Conservation (phyloP, 129 eudicot genomes). For the Flaveria linearis region DNA sequence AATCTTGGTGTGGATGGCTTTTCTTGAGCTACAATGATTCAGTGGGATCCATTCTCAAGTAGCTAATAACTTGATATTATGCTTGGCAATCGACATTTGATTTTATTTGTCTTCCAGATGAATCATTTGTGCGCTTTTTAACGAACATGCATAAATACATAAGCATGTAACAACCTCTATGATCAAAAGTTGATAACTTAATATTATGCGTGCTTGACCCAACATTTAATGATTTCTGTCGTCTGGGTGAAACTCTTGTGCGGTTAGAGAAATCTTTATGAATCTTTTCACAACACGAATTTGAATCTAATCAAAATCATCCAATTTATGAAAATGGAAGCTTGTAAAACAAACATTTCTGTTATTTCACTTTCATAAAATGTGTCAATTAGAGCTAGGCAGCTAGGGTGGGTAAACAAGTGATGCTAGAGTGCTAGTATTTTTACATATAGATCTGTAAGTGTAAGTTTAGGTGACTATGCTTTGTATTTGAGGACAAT, state of each 20-base stretch:
- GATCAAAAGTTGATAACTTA: too few relatives aligned
- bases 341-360: too few relatives aligned
- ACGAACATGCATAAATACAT: too few relatives aligned
- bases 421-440: not conserved
- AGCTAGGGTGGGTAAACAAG: not conserved
- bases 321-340: not conserved
- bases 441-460: not conserved
- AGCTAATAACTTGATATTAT: not conserved
- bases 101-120: not conserved
- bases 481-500: not conserved
- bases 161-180: too few relatives aligned
- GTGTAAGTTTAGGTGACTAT: not conserved
- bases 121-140: not conserved
- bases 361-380: too few relatives aligned
- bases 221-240: too few relatives aligned
- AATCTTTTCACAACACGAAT: not conserved
- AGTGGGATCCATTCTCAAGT: not conserved
- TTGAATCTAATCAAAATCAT: not conserved
- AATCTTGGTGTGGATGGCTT: not conserved
- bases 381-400: not conserved
- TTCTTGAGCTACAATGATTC: not conserved
- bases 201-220: too few relatives aligned
- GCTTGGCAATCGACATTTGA: not conserved
- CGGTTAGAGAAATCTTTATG: not conserved
- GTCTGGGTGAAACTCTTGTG: not conserved